These are phyloP conservation scores for Peniophora sp. DNA, from an alignment of 1,284 basidiomycete genomes.

Conservation along the genomic window DNA sequence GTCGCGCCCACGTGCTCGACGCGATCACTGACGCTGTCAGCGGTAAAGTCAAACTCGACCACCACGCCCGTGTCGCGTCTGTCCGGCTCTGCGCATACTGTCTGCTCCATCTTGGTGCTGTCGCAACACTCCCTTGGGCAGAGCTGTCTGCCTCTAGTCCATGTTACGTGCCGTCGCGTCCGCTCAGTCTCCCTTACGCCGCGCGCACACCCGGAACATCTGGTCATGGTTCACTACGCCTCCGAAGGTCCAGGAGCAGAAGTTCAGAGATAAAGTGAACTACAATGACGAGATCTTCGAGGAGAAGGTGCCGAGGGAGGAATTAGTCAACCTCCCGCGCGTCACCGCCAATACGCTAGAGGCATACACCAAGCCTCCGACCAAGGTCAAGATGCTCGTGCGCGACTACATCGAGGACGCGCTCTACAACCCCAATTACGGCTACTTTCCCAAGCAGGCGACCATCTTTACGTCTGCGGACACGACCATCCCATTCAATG, in stretches of 20 bases:
- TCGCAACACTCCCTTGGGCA: no score
- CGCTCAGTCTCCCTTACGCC: no score
- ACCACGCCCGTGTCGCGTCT: no score
- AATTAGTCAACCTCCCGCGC: constrained; percentile 49
- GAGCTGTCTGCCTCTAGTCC: background rate
- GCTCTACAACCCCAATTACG: constrained; percentile 95
- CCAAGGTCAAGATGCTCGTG: constrained; percentile 86
- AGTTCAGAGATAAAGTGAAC: constrained; percentile 52
- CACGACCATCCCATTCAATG: constrained; percentile 62
- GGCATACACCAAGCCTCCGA: constrained; percentile 57
- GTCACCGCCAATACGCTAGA: constrained; percentile 75
- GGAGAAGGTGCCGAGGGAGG: constrained; percentile 35
- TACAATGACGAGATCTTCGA: constrained; percentile 53
- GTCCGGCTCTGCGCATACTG: no score
- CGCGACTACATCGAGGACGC: constrained; percentile 97
- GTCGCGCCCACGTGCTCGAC: no score
- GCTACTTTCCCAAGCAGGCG: constrained; percentile 92
- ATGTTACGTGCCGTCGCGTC: background rate
- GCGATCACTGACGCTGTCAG: no score
- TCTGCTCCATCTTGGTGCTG: no score
- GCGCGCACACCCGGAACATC: no score
- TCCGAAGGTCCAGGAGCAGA: background rate
- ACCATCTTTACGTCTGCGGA: constrained; percentile 76
- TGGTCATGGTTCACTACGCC: background rate
- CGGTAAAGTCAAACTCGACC: no score